Base-by-base conservation (phyloP, 768 basidiomycete genomes). In the Vararia minispora region DNA sequence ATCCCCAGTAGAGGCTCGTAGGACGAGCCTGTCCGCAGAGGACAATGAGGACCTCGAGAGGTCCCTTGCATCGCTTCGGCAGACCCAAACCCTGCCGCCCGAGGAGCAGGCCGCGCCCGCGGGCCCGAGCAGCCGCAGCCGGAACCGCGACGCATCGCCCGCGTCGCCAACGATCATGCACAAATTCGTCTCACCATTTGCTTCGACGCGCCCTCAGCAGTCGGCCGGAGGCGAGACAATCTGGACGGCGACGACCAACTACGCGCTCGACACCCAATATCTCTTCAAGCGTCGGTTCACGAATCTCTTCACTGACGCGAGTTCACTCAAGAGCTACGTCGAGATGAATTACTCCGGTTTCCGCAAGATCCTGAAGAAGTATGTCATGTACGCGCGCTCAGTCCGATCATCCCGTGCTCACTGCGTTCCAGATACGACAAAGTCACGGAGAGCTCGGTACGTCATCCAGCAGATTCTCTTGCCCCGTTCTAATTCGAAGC, bases 321-420 rank as follows among this genome's bases (percentile, higher is more conserved):
- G 78, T 11, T 76, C 79, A 21, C 68, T 98, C 40, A 74, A 71
- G 55, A 83, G 88, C 5, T 99, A 89, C 47, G 76, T 89, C 40
- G 89, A 97, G 51, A 63, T 95, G 41, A 98, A 98, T 57, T 72
- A 87, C 55, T 84, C 88, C 0, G 94, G 91, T 1, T 89, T 97
- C 61, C 74, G 88, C 49, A 97, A 97, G 67, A 91, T 94, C 26
- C 56, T 92, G 53, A 97, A 97, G 62, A 97, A 97, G 83, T 90
- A 54, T 41, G 76, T 58, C 22, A n/a, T 35, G 39, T 32, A 31
- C 30, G 6, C 40, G 26, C 24, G 27, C 9, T 28, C 24, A 23
- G 17, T 22, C 29, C 20, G 33, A 9, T 43, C 30, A 37, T 6
- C 34, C 29, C 16, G 40, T 39, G n/a, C 45, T 39, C 17, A 46